Evolutionary conservation across 75 land plant genomes (phyloP), one percentile per base, ranked within the genome.

Genomic region (Ceratopteris richardii): DNA sequence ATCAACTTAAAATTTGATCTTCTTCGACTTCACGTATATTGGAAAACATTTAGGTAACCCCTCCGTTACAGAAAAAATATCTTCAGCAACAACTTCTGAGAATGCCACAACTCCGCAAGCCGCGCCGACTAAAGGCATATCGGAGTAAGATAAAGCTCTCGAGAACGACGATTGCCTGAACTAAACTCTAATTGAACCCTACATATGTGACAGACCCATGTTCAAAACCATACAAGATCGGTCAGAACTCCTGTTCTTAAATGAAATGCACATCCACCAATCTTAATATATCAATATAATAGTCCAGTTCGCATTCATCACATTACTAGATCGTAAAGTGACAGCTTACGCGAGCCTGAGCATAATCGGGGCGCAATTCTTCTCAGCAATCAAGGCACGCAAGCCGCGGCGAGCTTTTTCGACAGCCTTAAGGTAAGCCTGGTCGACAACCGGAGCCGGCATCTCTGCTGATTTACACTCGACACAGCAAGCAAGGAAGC

Each of bases 261-360:
- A n/a, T n/a, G n/a, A n/a, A n/a, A n/a, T n/a, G n/a, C n/a, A 37
- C 69, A 43, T 74, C 83, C 90, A 87, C 90, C 13, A 86, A 66
- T 10, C 90, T 83, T 56, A 86, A 87, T 88, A 86, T 86, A 61
- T 84, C 65, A 25, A 88, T 88, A 14, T 84, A 88, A 44, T 84
- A 86, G 59, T 77, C 68, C 69, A 86, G 80, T 29, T 74, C 68
- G 29, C 88, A 61, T 10, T 81, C 75, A 18, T 81, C 84, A n/a
- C n/a, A n/a, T n/a, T n/a, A n/a, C n/a, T n/a, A n/a, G n/a, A 70
- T 66, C 72, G 24, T 84, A 88, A 36, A 86, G 71, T 44, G 68
- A 58, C 63, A 77, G 80, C 74, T 21, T 65, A 71, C 74, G 74
- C 74, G n/a, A 71, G 51, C 5, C 74, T 52, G 52, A 71, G 70